phyloP scores from a whole-genome alignment of 805 yeast genomes.

The Wickerhamiella azymoides region DNA sequence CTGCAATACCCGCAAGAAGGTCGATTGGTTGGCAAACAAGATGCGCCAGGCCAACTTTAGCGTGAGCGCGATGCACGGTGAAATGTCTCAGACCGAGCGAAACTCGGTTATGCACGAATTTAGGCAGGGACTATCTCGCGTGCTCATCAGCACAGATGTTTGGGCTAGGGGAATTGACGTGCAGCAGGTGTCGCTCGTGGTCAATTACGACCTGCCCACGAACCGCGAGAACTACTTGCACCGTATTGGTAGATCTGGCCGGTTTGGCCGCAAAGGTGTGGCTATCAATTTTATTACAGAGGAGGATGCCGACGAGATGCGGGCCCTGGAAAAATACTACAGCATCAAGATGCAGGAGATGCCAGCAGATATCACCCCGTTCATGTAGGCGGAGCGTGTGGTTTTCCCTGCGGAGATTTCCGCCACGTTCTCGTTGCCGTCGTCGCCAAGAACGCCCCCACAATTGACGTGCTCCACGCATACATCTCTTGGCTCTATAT shows the following conservation, averaged over 20 bases:
- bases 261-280: constrained; percentile 94
- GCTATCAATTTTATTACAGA: constrained; percentile 87
- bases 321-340: constrained; percentile 79
- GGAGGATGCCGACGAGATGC: constrained; percentile 59
- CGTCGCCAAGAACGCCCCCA: no score
- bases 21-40: constrained; percentile 74
- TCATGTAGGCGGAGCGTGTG: no score
- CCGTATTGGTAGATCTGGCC: constrained; percentile 95
- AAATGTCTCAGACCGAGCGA: constrained; percentile 88
- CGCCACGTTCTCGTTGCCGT: no score
- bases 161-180: constrained; percentile 99
- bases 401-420: no score
- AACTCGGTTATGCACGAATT: constrained; percentile 92
- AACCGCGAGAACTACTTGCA: constrained; percentile 94
- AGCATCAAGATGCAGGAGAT: constrained; percentile 79
- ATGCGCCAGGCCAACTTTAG: constrained; percentile 74
- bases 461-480: no score
- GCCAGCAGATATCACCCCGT: constrained; percentile 58
- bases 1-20: constrained; percentile 94
- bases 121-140: constrained; percentile 85
- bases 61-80: constrained; percentile 93
- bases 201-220: constrained; percentile 85
- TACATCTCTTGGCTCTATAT: not conserved
- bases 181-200: constrained; percentile 91
- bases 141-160: constrained; percentile 89